phyloP scores from a whole-genome alignment of 768 basidiomycete species.

The Mycena albidolilacea region DNA sequence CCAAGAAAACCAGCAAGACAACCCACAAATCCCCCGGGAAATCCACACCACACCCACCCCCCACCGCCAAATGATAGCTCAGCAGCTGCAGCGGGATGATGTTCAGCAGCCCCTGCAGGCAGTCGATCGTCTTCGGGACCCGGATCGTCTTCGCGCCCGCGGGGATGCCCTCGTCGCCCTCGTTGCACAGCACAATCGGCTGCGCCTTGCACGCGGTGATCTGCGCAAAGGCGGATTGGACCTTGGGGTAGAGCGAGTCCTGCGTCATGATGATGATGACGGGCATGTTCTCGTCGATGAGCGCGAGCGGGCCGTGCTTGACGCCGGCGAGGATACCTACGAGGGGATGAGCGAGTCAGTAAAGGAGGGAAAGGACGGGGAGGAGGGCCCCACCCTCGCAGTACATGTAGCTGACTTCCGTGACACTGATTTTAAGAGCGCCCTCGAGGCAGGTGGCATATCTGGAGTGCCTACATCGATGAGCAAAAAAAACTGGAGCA shows the following conservation, averaged over 20 bases:
- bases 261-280: constrained; percentile 99
- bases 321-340: constrained; percentile 96
- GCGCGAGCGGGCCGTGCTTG: constrained; percentile 97
- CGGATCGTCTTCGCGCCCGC: constrained; percentile 89
- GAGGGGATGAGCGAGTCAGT: constrained; percentile 20
- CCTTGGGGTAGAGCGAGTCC: constrained; percentile 98
- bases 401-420: constrained; percentile 96
- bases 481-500: not conserved
- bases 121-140: constrained; percentile 95
- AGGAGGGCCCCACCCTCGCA: constrained; percentile 69
- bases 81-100: constrained; percentile 96
- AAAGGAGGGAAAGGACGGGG: not conserved
- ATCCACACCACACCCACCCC: constrained; percentile 97
- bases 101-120: constrained; percentile 95
- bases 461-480: no score
- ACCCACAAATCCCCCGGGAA: constrained; percentile 92
- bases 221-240: constrained; percentile 95
- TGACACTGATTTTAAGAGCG: constrained; percentile 99
- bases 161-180: constrained; percentile 87
- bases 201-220: constrained; percentile 98
- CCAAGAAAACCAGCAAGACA: constrained; percentile 2
- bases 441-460: constrained; percentile 96
- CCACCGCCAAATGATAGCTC: constrained; percentile 96
- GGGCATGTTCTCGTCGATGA: constrained; percentile 98
- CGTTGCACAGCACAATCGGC: constrained; percentile 96